Evolutionary conservation across 345 rosid genomes (phyloP).

Genomic region (Ceriops tagal): DNA sequence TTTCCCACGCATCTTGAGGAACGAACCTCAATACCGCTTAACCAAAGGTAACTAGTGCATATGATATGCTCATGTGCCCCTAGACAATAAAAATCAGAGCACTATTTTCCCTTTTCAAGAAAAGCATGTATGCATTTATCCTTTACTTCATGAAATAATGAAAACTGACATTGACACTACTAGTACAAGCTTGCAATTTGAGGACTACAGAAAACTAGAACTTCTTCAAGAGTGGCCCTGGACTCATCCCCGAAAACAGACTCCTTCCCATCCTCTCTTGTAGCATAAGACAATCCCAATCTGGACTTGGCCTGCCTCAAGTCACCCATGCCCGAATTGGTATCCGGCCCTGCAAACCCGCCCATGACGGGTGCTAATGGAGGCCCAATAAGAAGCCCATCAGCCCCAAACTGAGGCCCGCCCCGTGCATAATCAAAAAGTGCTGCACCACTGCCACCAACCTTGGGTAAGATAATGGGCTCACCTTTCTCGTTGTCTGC

Average conservation of each 20-base stretch:
- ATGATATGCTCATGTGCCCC: neutral
- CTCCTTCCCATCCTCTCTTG: slow-evolving; percentile 68
- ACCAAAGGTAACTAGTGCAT: neutral
- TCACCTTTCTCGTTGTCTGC: slow-evolving; percentile 26
- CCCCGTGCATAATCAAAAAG: slow-evolving; percentile 74
- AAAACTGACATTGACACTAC: neutral
- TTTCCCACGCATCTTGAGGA: no score
- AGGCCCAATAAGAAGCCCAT: slow-evolving; percentile 73
- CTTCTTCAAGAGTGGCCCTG: slow-evolving; percentile 54
- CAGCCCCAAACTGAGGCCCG: slow-evolving; percentile 75
- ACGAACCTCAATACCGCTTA: neutral
- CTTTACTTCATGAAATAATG: neutral
- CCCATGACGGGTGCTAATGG: slow-evolving; percentile 82
- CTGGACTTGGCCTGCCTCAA: slow-evolving; percentile 79
- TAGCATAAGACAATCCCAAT: slow-evolving; percentile 76
- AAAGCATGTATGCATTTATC: neutral
- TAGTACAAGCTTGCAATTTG: slow-evolving; percentile 70
- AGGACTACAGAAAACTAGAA: slow-evolving; percentile 68
- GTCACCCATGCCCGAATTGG: slow-evolving; percentile 74
- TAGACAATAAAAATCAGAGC: neutral
- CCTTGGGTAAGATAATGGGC: slow-evolving; percentile 52
- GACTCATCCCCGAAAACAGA: slow-evolving; percentile 67
- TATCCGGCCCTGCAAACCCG: slow-evolving; percentile 73
- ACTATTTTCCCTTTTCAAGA: neutral
- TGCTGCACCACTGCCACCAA: slow-evolving; percentile 90